Evolutionary conservation across 2,329 filamentous ascomycete species (phyloP).

Genomic region (Bipolaris cookei): DNA sequence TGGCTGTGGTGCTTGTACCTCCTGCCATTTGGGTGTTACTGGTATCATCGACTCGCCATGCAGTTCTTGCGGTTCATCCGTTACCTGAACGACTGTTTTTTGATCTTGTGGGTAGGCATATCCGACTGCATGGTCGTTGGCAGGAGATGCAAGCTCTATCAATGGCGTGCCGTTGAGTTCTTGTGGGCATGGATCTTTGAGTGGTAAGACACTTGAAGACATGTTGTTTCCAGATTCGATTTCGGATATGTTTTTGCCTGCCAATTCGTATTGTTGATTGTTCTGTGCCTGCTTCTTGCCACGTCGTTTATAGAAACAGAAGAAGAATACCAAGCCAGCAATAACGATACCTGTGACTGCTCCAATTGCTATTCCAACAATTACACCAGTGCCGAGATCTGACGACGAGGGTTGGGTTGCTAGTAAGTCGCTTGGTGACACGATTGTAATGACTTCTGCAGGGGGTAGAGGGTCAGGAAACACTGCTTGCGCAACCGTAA

Average conservation of each 20-base stretch:
- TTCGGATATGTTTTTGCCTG: slow-evolving; percentile 30
- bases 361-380: slow-evolving; percentile 44
- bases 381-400: slow-evolving; percentile 35
- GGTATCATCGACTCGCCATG: slow-evolving; percentile 29
- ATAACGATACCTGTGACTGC: slow-evolving; percentile 25
- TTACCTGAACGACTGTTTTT: slow-evolving; percentile 30
- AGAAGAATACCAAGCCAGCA: slow-evolving; percentile 25
- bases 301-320: slow-evolving; percentile 27
- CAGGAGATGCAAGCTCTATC: slow-evolving; percentile 31
- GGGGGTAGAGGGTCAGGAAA: slow-evolving; percentile 42
- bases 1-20: slow-evolving; percentile 25
- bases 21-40: slow-evolving; percentile 31
- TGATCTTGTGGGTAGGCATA: slow-evolving; percentile 25
- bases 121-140: slow-evolving; percentile 7
- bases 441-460: slow-evolving; percentile 38
- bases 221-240: slow-evolving; percentile 17
- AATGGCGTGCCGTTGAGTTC: slow-evolving; percentile 37
- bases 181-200: slow-evolving; percentile 27
- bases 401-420: slow-evolving; percentile 10
- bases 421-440: slow-evolving; percentile 11
- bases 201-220: slow-evolving; percentile 4
- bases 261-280: slow-evolving; percentile 30
- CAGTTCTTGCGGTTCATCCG: slow-evolving; percentile 35
- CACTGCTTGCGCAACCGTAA: slow-evolving; percentile 53
- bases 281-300: slow-evolving; percentile 2